Percentiles rank a stretch among this genome's conserved stretches.
These are phyloP conservation scores for Candida dajiaensis DNA, from an alignment of 805 yeast species.

Conservation along the genomic window DNA sequence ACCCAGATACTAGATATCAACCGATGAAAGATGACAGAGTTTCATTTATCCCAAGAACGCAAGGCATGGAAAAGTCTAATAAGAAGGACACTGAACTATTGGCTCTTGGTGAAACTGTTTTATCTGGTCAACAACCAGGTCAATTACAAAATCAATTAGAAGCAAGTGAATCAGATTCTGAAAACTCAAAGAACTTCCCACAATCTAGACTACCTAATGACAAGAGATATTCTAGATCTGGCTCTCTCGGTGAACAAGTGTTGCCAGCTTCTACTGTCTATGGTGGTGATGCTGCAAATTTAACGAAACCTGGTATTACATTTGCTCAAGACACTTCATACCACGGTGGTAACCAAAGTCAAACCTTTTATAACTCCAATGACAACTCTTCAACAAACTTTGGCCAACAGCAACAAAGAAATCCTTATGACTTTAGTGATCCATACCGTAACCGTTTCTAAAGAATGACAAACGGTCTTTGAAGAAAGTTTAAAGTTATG, in stretches of 20 bases:
- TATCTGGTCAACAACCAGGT: constrained; percentile 24
- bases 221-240: constrained; percentile 1
- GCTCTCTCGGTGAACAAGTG: constrained; percentile 1
- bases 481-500: neutral
- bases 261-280: constrained; percentile 7
- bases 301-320: constrained; percentile 7
- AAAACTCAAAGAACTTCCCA: constrained; percentile 1
- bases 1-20: constrained; percentile 93
- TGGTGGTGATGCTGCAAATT: neutral
- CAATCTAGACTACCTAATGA: neutral
- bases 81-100: constrained; percentile 25
- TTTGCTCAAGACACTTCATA: constrained; percentile 4
- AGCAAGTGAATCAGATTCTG: constrained; percentile 1
- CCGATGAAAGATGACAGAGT: constrained; percentile 96
- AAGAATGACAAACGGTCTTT: neutral
- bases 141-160: constrained; percentile 14
- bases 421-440: constrained; percentile 2
- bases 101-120: constrained; percentile 25
- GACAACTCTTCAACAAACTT: neutral
- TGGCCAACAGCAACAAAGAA: neutral
- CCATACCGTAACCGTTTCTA: neutral
- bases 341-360: neutral
- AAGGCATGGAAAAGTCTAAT: constrained; percentile 19
- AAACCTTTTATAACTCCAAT: neutral
- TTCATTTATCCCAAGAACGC: constrained; percentile 75